Conservation (phyloP, 352 stramenopile species). For the Globisporangium parvum region DNA sequence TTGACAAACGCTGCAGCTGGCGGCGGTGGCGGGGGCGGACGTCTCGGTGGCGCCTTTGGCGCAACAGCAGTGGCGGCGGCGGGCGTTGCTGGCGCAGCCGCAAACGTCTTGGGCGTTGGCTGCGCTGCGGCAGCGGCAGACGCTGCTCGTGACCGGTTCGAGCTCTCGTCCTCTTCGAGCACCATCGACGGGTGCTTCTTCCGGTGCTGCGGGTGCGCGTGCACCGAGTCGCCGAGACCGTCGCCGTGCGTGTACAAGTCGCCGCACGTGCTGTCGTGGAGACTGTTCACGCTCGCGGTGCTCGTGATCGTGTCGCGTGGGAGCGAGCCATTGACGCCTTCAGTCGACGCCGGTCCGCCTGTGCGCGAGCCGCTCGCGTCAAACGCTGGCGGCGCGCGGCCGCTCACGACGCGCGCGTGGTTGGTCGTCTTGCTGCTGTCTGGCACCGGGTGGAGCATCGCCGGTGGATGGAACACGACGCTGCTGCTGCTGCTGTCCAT, state of each 20-base stretch:
- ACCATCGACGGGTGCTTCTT: conserved; percentile 13
- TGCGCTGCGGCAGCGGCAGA: not conserved
- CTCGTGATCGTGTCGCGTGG: conserved; percentile 14
- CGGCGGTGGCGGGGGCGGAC: conserved; percentile 9
- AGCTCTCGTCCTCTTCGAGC: conserved; percentile 13
- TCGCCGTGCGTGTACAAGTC: conserved; percentile 16
- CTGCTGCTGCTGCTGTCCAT: conserved; percentile 4
- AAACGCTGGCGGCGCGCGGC: not conserved
- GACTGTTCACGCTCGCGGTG: conserved; percentile 14
- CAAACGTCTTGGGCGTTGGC: conserved; percentile 1
- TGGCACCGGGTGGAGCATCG: not conserved
- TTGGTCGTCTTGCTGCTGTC: conserved; percentile 11
- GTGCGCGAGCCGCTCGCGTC: not conserved
- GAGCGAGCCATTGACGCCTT: conserved; percentile 5
- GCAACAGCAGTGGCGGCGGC: not conserved
- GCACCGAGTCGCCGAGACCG: conserved; percentile 11
- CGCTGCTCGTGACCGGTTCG: conserved; percentile 1
- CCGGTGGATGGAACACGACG: conserved; percentile 1
- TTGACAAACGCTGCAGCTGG: conserved; percentile 8
- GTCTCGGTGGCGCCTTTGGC: not conserved
- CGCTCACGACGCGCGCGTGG: conserved; percentile 1
- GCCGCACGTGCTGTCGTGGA: conserved; percentile 17
- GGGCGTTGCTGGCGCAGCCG: conserved; percentile 4
- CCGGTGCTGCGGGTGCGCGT: conserved; percentile 2
- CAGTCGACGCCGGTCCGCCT: not conserved